Conservation (phyloP, 169 alveolate genomes). For the Cryptosporidium muris region DNA sequence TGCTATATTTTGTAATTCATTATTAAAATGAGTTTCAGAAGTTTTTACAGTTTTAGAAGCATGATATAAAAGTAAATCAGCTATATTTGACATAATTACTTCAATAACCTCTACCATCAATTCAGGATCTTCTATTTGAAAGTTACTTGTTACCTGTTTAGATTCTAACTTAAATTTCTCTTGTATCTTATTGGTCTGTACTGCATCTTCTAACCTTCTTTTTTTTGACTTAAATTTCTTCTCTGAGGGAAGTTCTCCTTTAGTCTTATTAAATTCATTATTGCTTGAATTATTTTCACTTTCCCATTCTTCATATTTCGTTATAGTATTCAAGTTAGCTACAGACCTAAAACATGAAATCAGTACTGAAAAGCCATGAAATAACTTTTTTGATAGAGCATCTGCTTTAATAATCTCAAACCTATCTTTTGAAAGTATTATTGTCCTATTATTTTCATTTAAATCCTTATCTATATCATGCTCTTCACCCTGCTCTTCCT, state of each 20-base stretch:
- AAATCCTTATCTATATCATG: not conserved
- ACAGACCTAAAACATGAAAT: slow-evolving; percentile 46
- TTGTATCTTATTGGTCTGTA: not conserved
- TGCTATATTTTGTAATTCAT: not conserved
- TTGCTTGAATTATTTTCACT: not conserved
- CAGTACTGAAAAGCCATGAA: slow-evolving; percentile 5
- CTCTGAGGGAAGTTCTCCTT: not conserved
- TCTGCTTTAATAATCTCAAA: not conserved
- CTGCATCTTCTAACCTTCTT: not conserved
- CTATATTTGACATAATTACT: not conserved
- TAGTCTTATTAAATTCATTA: not conserved
- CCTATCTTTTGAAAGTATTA: not conserved
- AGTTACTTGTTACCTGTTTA: not conserved
- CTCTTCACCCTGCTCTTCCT: slow-evolving; percentile 1
- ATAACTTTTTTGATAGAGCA: slow-evolving; percentile 1
- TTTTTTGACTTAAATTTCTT: slow-evolving; percentile 3
- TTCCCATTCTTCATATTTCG: too few species aligned
- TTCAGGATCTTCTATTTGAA: slow-evolving; percentile 60
- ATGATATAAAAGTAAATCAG: slow-evolving; percentile 26
- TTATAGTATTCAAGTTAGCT: slow-evolving; percentile 13
- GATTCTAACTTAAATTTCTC: not conserved
- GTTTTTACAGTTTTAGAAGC: slow-evolving; percentile 25
- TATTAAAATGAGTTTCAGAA: not conserved
- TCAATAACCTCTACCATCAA: slow-evolving; percentile 19
- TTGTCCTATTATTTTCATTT: not conserved